Evolutionary conservation across 2,329 filamentous ascomycete genomes (phyloP), one percentile per base, ranked within the genome.

Genomic region (Conoideocrella luteorostrata): DNA sequence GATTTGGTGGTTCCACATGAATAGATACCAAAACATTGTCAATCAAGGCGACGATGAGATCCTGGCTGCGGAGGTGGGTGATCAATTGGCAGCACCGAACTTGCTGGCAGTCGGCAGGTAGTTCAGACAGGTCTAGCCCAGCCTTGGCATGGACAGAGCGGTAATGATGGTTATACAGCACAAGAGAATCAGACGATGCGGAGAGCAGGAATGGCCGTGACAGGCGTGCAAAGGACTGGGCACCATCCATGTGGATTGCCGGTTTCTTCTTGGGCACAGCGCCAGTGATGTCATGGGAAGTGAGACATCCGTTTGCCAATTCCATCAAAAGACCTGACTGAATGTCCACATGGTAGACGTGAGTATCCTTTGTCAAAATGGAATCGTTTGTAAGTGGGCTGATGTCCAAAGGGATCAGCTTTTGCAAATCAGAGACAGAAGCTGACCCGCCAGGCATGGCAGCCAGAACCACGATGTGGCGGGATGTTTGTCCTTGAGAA

Each of bases 91-190:
- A 74, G 20, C 55, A 52, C 15, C 46, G 59, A 4, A 58, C 54
- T 12, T 52, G 52, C 58, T 68, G 55, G 56, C 51, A 54, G 56
- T 69, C 61, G 48, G 59, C 23, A 34, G 59, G 56, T 39, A 67
- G 56, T n/a, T 63, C 63, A 0, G 67, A 67, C n/a, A 71, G 52
- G 39, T 76, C 66, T 39, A 75, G 49, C 2, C 64, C 49, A 5
- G 69, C 58, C 11, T 69, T 71, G 24, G 73, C 73, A 52, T 80
- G 77, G n/a, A 79, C 57, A 7, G 77, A 80, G 23, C 68, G 75
- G 58, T 81, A 89, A 47, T 82, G 77, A 26, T 83, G 78, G 60
- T 88, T 88, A 58, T 84, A 85, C 12, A 87, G 69, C 33, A 68
- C 72, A 32, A 85, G 74, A 1, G 72, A 69, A 9, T 70, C 64